A percentile compares a stretch with the other conserved stretches of the same genome.
These are phyloP conservation scores for Trichosporon asahii DNA, from an alignment of 1,284 basidiomycete genomes.

Conservation along the genomic window DNA sequence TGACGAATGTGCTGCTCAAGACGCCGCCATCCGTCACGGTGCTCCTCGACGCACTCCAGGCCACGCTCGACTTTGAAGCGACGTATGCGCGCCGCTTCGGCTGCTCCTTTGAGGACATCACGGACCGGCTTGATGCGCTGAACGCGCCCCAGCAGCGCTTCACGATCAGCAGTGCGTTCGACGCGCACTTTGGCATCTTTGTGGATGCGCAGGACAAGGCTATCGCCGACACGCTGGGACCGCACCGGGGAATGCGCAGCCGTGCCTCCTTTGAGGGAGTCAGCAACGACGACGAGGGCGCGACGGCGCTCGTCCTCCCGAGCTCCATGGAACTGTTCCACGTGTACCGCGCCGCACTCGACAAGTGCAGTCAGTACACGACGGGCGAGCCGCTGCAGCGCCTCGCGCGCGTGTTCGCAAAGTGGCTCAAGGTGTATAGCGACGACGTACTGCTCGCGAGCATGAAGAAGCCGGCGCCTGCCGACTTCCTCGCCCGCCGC, in stretches of 20 bases:
- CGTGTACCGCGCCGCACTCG: slow-evolving; percentile 91
- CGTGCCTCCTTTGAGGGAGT: slow-evolving; percentile 64
- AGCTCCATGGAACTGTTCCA: slow-evolving; percentile 97
- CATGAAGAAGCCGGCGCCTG: slow-evolving; percentile 60
- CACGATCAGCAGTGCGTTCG: slow-evolving; percentile 80
- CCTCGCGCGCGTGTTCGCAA: slow-evolving; percentile 73
- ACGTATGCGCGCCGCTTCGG: slow-evolving; percentile 74
- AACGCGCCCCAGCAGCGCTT: slow-evolving; percentile 48
- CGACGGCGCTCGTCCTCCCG: slow-evolving; percentile 65
- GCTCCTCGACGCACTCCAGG: slow-evolving; percentile 77
- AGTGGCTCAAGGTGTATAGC: slow-evolving; percentile 91
- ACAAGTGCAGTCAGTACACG: slow-evolving; percentile 80
- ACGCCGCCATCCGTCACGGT: slow-evolving; percentile 66
- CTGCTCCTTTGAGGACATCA: slow-evolving; percentile 57
- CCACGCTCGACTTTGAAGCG: slow-evolving; percentile 79
- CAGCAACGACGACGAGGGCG: slow-evolving; percentile 45
- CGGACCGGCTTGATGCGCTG: slow-evolving; percentile 25
- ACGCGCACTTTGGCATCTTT: slow-evolving; percentile 86
- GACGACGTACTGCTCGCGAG: slow-evolving; percentile 78
- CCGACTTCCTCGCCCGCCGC: slow-evolving; percentile 54
- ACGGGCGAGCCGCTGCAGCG: slow-evolving; percentile 76
- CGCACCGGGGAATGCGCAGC: slow-evolving; percentile 65
- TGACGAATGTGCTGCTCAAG: slow-evolving; percentile 52
- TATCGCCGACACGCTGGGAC: slow-evolving; percentile 59
- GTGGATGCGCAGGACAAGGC: slow-evolving; percentile 90